Evolutionary conservation across 2,329 filamentous ascomycete genomes (phyloP), one percentile per base, ranked within the genome.

Genomic region (Penicillium crustosum): DNA sequence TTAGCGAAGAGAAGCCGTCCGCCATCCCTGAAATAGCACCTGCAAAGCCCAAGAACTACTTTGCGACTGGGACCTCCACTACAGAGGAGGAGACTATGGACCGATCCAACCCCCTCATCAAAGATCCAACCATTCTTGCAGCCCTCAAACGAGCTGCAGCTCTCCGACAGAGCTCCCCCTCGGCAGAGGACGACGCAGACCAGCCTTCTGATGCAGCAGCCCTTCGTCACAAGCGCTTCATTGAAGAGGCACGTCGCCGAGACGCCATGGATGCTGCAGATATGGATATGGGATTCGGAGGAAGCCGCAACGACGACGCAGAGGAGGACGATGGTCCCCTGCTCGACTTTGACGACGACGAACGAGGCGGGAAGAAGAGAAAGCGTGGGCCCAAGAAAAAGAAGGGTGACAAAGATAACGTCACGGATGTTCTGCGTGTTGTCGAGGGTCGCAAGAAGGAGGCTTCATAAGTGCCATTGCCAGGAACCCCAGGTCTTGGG

Each of bases 231-330:
- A 88, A 86, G 73, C 88, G 85, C 63, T 89, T 97, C 79, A 80
- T 97, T 6, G 81, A 87, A 66, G 83, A 83, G 59, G 85, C 80
- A 10, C 71, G 69, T 44, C 73, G 74, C 10, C 78, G 77, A n/a
- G 76, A 87, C 55, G 89, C 90, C 65, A 85, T 93, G 48, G 93
- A 97, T 71, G 86, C 92, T 48, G 87, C 93, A 57, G 93, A 99
- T 75, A 83, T 99, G 77, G 94, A 99, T 70, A 85, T 97, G 81
- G 93, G 93, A 59, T 97, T 99, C 70, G 94, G 94, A 35, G 90
- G 87, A 21, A 94, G 89, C 69, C 84, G 93, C 29, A 88, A 91
- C 68, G 92, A 90, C 53, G 94, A 97, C 68, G 92, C 93, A 49
- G 93, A 93, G 59, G 93, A 89, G 62, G 90, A 62, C 6, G 48